Evolutionary conservation across 257 asterid genomes (phyloP).

Genomic region (Gardenia jasminoides): DNA sequence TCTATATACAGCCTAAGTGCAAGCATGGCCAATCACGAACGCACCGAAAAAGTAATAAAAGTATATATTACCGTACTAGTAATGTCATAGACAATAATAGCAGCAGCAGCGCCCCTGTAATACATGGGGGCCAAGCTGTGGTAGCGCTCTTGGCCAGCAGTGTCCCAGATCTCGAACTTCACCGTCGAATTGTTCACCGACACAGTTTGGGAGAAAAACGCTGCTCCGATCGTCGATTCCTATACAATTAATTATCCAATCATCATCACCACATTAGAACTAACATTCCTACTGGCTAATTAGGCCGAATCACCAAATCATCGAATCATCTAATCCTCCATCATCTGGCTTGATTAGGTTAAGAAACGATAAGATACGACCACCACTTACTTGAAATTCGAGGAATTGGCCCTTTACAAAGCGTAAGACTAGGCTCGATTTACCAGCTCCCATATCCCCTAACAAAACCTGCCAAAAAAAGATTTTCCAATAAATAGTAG

Average conservation of each 20-base stretch:
- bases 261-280: too few relatives aligned
- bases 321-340: not conserved
- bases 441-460: slow-evolving; percentile 96
- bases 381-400: slow-evolving; percentile 62
- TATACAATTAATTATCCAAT: slow-evolving; percentile 15
- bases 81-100: slow-evolving; percentile 86
- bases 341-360: not conserved
- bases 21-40: not conserved
- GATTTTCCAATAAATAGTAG: slow-evolving; percentile 1
- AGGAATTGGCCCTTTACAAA: slow-evolving; percentile 92
- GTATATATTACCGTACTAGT: slow-evolving; percentile 60
- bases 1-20: too few relatives aligned
- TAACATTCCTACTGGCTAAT: too few relatives aligned
- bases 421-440: slow-evolving; percentile 90
- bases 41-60: not conserved
- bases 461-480: slow-evolving; percentile 60
- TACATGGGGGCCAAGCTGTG: slow-evolving; percentile 99
- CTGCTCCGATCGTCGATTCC: slow-evolving; percentile 99
- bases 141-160: slow-evolving; percentile 98
- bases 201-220: slow-evolving; percentile 83
- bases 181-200: slow-evolving; percentile 79
- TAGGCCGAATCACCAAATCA: too few relatives aligned
- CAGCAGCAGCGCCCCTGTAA: slow-evolving; percentile 97
- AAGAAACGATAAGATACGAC: not conserved
- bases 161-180: slow-evolving; percentile 98